Conservation (phyloP, 2,329 filamentous ascomycete genomes). For the Pyricularia sp. region DNA sequence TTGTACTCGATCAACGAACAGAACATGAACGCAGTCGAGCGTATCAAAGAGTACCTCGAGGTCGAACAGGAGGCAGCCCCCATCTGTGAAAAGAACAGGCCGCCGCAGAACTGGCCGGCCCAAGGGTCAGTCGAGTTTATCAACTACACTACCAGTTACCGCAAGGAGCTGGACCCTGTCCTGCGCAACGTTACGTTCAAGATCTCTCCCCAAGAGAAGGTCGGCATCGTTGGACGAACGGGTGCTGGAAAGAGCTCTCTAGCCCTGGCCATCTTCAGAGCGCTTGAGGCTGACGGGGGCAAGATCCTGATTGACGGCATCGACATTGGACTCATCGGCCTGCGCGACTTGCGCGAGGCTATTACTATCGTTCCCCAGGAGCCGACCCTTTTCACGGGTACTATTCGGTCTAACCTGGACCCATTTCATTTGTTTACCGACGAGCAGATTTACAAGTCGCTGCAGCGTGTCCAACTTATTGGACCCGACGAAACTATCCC, state of each 20-base stretch:
- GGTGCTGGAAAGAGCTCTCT: constrained; percentile 95
- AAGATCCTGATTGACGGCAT: constrained; percentile 85
- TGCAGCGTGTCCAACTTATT: not conserved
- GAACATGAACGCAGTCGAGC: constrained; percentile 98
- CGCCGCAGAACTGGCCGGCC: constrained; percentile 73
- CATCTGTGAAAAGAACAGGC: constrained; percentile 69
- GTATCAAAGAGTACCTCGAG: constrained; percentile 93
- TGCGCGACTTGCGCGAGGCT: constrained; percentile 90
- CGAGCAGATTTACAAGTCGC: not conserved
- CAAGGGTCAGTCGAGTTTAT: constrained; percentile 81
- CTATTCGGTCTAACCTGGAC: constrained; percentile 85
- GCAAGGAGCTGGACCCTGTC: constrained; percentile 78
- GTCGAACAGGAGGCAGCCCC: constrained; percentile 86
- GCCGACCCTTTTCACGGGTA: constrained; percentile 87
- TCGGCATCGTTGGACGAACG: constrained; percentile 91
- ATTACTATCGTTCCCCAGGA: constrained; percentile 95
- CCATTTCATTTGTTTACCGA: constrained; percentile 51
- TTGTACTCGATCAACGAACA: constrained; percentile 94
- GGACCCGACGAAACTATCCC: constrained; percentile 13
- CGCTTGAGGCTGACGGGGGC: constrained; percentile 81
- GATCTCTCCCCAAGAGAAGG: constrained; percentile 70
- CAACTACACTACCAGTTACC: constrained; percentile 81
- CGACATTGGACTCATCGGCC: constrained; percentile 82
- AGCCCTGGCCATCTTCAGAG: constrained; percentile 86
- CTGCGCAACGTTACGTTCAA: constrained; percentile 77